Evolutionary conservation across 2,329 filamentous ascomycete species (phyloP).

Genomic region (Pezicula neosporulosa): DNA sequence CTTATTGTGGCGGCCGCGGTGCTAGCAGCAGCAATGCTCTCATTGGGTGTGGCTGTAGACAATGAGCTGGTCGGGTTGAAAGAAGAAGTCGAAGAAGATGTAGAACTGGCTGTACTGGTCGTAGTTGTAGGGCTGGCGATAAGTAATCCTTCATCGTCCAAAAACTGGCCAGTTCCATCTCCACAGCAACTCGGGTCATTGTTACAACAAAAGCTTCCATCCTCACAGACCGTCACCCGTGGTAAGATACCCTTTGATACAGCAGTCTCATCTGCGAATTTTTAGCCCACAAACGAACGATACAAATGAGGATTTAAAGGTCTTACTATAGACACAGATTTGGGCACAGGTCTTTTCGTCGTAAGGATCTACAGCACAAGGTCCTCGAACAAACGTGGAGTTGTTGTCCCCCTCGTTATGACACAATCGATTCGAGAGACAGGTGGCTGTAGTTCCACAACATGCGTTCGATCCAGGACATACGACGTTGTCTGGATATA

Average conservation of each 20-base stretch:
- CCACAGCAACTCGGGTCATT: slow-evolving; percentile 1
- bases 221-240: slow-evolving; percentile 4
- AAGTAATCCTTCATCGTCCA: background rate
- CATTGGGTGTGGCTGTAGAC: background rate
- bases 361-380: background rate
- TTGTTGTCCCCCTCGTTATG: slow-evolving; percentile 1
- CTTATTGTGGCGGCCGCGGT: background rate
- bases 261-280: slow-evolving; percentile 3
- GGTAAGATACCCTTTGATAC: background rate
- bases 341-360: background rate
- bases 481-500: background rate
- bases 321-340: slow-evolving; percentile 5
- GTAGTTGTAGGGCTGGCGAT: background rate
- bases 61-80: background rate
- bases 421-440: slow-evolving; percentile 3
- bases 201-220: slow-evolving; percentile 8
- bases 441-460: background rate
- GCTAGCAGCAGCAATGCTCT: background rate
- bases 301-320: background rate
- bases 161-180: background rate
- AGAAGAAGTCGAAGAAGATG: background rate
- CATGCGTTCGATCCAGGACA: slow-evolving; percentile 2
- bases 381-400: slow-evolving; percentile 1
- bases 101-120: background rate
- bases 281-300: background rate